phyloP scores from a whole-genome alignment of 164 flowering plant species.

The Vitis amurensis region DNA sequence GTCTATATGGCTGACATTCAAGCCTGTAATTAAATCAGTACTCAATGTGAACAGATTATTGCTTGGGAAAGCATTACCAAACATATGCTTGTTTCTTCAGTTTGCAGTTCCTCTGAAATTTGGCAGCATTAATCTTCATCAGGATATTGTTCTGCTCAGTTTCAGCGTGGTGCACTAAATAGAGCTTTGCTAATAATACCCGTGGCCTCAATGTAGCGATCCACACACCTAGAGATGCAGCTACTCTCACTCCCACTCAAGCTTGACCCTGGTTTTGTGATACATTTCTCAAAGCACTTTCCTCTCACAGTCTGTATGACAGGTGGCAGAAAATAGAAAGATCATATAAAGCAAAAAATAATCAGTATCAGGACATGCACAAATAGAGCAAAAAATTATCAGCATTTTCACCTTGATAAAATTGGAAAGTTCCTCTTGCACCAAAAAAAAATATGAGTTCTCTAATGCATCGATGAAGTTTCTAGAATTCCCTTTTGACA shows the following conservation, averaged over 20 bases:
- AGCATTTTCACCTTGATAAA: too few relatives aligned
- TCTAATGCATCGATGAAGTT: too few relatives aligned
- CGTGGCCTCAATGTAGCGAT: slow-evolving; percentile 94
- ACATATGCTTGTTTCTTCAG: neutral
- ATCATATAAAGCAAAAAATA: neutral
- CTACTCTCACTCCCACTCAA: slow-evolving; percentile 91
- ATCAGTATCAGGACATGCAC: neutral
- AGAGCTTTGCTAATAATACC: slow-evolving; percentile 78
- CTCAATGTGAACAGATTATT: neutral
- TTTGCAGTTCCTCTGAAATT: neutral
- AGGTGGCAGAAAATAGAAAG: neutral
- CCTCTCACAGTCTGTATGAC: slow-evolving; percentile 68
- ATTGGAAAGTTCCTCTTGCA: too few relatives aligned
- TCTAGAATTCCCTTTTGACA: too few relatives aligned
- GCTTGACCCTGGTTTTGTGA: slow-evolving; percentile 90
- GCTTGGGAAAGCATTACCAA: neutral
- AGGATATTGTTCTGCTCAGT: neutral
- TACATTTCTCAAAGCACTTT: slow-evolving; percentile 91
- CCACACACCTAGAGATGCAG: slow-evolving; percentile 92
- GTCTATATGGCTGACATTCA: neutral
- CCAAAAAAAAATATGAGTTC: too few relatives aligned
- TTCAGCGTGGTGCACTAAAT: slow-evolving; percentile 46
- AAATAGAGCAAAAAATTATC: neutral
- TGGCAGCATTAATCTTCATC: neutral
- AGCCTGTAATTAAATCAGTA: neutral